A percentile compares a stretch with the other conserved stretches of the same genome.
These are phyloP conservation scores for Collybia sp. DNA, from an alignment of 768 basidiomycete species.

Conservation along the genomic window DNA sequence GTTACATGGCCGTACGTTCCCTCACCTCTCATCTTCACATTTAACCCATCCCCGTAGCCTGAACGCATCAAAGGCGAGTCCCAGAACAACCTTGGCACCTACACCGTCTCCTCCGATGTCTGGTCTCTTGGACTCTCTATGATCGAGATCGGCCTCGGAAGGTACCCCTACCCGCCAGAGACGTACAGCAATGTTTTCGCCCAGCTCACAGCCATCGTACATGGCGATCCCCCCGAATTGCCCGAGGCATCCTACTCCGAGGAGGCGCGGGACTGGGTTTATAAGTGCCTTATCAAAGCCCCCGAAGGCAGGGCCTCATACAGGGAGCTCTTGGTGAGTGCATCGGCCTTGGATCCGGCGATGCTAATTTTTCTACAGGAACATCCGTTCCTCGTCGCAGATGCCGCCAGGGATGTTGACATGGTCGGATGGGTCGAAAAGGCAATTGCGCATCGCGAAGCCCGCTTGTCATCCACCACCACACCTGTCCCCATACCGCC, in stretches of 20 bases:
- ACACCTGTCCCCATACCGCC: background rate
- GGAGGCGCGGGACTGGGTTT: constrained; percentile 79
- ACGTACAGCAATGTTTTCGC: constrained; percentile 97
- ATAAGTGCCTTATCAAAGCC: constrained; percentile 74
- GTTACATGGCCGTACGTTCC: constrained; percentile 88
- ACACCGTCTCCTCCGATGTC: constrained; percentile 95
- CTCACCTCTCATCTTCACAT: background rate
- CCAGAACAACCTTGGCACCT: constrained; percentile 78
- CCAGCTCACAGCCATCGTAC: constrained; percentile 91
- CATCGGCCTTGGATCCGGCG: background rate
- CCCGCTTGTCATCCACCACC: background rate
- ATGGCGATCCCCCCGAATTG: constrained; percentile 86
- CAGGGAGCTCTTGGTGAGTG: constrained; percentile 67
- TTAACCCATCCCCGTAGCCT: constrained; percentile 45
- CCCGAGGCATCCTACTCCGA: constrained; percentile 66
- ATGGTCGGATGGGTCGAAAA: constrained; percentile 79
- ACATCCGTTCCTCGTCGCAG: constrained; percentile 74
- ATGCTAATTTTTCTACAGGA: constrained; percentile 31
- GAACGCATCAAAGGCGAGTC: constrained; percentile 97
- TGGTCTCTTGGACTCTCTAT: constrained; percentile 96
- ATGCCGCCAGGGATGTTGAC: constrained; percentile 61
- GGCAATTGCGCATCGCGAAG: constrained; percentile 31
- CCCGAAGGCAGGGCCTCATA: constrained; percentile 81
- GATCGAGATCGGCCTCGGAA: constrained; percentile 86
- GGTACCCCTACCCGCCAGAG: constrained; percentile 96